Base-by-base conservation (phyloP, 352 stramenopile genomes). In the Blastocystis sp. region DNA sequence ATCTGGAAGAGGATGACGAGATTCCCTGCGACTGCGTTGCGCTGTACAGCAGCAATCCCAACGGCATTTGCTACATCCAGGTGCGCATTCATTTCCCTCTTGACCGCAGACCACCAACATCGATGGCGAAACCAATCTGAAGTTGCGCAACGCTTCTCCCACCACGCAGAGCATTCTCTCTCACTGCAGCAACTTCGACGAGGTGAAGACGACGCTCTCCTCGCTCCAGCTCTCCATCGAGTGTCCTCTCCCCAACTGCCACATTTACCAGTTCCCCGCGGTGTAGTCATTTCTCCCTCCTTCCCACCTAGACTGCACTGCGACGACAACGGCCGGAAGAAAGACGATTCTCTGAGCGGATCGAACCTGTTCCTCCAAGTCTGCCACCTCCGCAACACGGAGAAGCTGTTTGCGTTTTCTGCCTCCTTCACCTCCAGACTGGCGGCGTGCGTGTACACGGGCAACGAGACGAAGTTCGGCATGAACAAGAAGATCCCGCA, bases 71-170 rank as follows among this genome's bases (percentile, higher is more conserved):
- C 88, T 92, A 94, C 66, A 94, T 89, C 60, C 79, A 89, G 31
- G 62, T 69, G 35, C 35, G 35, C 35, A 16, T 41, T 16, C 35
- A 9, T 55, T 16, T 55, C 6, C 45, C 45, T 96, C 95, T 88
- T 94, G 96, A 69, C 35, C 35, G 3, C 94, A 96, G 91, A 97
- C 95, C 77, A 95, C 95, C 67, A 95, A 92, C 67, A 91, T 97
- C 0, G 95, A 97, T 90, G 95, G 95, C 1, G 95, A 97, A 90
- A 97, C 94, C 2, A 97, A 97, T 80, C 91, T 97, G n/a, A 97
- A 97, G 91, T 88, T 95, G 19, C 93, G 94, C 1, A 91, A 95
- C 51, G 93, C 93, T 2, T 92, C 95, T 35, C 91, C 93, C 0
- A 91, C 93, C 12, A 95, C 93, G 10, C 95, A 95, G 93, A 93